Conservation (phyloP, 2,329 filamentous ascomycete genomes). For the Monosporascus sp. region DNA sequence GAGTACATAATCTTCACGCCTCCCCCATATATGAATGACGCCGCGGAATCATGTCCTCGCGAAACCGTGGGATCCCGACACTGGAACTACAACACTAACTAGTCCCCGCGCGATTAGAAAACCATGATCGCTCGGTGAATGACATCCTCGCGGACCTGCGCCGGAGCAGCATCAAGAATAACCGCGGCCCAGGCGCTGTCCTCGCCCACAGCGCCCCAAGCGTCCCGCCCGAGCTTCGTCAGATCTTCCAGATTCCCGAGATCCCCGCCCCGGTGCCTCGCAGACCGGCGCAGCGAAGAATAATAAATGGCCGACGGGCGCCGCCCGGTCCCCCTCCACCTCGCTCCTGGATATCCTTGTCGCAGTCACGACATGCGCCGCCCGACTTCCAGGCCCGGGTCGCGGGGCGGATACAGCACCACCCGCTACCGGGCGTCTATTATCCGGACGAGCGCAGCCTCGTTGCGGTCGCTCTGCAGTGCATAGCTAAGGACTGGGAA, state of each 20-base stretch:
- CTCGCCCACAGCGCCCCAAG: conserved; percentile 36
- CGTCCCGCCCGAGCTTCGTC: conserved; percentile 52
- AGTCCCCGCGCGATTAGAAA: conserved; percentile 14
- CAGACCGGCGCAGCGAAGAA: conserved; percentile 34
- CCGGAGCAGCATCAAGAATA: conserved; percentile 33
- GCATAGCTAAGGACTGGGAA: conserved; percentile 49
- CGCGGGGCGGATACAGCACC: conserved; percentile 13
- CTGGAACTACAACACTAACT: conserved; percentile 1
- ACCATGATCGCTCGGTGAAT: conserved; percentile 46
- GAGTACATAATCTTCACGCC: conserved; percentile 1
- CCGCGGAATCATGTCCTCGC: too few relatives aligned
- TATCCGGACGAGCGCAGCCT: conserved; percentile 42
- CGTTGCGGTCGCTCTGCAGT: conserved; percentile 44
- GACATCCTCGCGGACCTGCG: conserved; percentile 54
- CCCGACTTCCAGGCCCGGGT: conserved; percentile 9
- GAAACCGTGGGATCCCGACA: too few relatives aligned
- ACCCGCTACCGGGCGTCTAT: conserved; percentile 38
- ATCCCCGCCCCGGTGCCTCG: conserved; percentile 47
- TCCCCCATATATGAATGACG: neutral
- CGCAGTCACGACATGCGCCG: conserved; percentile 24
- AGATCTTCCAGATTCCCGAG: conserved; percentile 55
- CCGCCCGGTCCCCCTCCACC: conserved; percentile 56
- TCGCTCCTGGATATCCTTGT: conserved; percentile 46
- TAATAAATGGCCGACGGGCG: conserved; percentile 42
- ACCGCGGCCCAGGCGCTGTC: conserved; percentile 21